These are phyloP conservation scores for Talaromyces amestolkiae DNA, from an alignment of 2,329 filamentous ascomycete genomes.

Conservation along the genomic window DNA sequence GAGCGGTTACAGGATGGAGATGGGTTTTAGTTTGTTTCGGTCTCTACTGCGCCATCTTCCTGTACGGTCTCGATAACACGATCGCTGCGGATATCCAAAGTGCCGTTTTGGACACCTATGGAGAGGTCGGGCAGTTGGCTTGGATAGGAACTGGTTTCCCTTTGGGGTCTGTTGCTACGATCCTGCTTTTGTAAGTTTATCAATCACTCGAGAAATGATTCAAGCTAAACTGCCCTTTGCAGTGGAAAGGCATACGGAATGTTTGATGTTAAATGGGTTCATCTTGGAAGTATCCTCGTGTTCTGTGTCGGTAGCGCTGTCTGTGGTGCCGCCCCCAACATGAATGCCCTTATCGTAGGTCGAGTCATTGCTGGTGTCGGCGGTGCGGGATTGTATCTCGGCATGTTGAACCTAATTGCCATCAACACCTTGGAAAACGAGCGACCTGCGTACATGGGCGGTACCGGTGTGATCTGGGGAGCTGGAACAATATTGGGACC, in stretches of 20 bases:
- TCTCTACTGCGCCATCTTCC: slow-evolving; percentile 3
- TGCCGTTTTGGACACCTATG: slow-evolving; percentile 40
- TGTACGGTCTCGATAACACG: slow-evolving; percentile 42
- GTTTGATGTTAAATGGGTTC: slow-evolving; percentile 50
- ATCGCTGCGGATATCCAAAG: slow-evolving; percentile 51
- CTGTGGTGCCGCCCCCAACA: slow-evolving; percentile 47
- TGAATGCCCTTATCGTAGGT: slow-evolving; percentile 48
- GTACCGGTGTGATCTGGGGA: slow-evolving; percentile 33
- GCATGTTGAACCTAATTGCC: slow-evolving; percentile 26
- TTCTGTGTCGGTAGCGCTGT: slow-evolving; percentile 37
- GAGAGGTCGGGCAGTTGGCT: slow-evolving; percentile 38
- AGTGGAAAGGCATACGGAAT: slow-evolving; percentile 19
- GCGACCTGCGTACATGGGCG: slow-evolving; percentile 27
- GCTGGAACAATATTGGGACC: slow-evolving; percentile 36
- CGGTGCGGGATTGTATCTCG: slow-evolving; percentile 35
- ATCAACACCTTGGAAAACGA: slow-evolving; percentile 25
- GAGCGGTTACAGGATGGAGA: slow-evolving; percentile 5
- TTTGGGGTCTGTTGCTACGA: slow-evolving; percentile 42
- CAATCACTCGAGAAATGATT: slow-evolving; percentile 24
- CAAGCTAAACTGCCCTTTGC: slow-evolving; percentile 15
- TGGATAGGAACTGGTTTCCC: slow-evolving; percentile 47
- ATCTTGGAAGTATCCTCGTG: slow-evolving; percentile 28
- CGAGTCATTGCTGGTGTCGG: slow-evolving; percentile 37
- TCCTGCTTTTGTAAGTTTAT: slow-evolving; percentile 37
- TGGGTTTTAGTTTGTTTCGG: slow-evolving; percentile 1